Evolutionary conservation across 2,329 filamentous ascomycete species (phyloP).

Genomic region (Mycogone perniciosa): DNA sequence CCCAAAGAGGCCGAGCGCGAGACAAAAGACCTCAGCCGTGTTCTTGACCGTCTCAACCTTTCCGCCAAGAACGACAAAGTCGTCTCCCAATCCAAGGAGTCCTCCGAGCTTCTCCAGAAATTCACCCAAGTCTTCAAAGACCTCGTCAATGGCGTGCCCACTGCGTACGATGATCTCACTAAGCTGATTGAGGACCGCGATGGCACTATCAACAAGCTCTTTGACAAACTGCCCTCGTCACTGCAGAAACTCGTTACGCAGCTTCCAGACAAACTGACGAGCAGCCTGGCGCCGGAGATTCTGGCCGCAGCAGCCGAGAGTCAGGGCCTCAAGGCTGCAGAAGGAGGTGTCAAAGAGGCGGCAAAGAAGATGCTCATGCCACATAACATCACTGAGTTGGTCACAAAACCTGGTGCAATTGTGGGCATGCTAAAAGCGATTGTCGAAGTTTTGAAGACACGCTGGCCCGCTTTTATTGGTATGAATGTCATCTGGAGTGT

Average conservation of each 20-base stretch:
- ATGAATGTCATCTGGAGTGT: slow-evolving; percentile 89
- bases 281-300: slow-evolving; percentile 71
- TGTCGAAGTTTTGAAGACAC: slow-evolving; percentile 75
- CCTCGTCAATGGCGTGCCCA: slow-evolving; percentile 84
- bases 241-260: slow-evolving; percentile 81
- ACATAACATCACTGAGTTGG: slow-evolving; percentile 67
- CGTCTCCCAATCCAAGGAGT: slow-evolving; percentile 78
- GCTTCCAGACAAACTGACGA: slow-evolving; percentile 75
- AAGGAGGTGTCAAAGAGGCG: slow-evolving; percentile 52
- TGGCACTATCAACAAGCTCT: slow-evolving; percentile 52
- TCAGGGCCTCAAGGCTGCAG: slow-evolving; percentile 55
- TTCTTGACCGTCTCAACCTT: slow-evolving; percentile 80
- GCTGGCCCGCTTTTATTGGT: slow-evolving; percentile 86
- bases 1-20: slow-evolving; percentile 41
- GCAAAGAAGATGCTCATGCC: slow-evolving; percentile 64
- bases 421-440: slow-evolving; percentile 84
- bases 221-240: slow-evolving; percentile 65
- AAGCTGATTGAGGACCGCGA: slow-evolving; percentile 55
- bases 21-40: slow-evolving; percentile 65
- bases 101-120: slow-evolving; percentile 69
- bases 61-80: slow-evolving; percentile 78
- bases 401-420: slow-evolving; percentile 81
- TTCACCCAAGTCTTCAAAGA: slow-evolving; percentile 93
- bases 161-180: slow-evolving; percentile 83
- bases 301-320: slow-evolving; percentile 73